A percentile compares a stretch with the other conserved stretches of the same genome.
Conservation (phyloP, 192 early-diverging fungal species). For the Backusella tarrabulga region DNA sequence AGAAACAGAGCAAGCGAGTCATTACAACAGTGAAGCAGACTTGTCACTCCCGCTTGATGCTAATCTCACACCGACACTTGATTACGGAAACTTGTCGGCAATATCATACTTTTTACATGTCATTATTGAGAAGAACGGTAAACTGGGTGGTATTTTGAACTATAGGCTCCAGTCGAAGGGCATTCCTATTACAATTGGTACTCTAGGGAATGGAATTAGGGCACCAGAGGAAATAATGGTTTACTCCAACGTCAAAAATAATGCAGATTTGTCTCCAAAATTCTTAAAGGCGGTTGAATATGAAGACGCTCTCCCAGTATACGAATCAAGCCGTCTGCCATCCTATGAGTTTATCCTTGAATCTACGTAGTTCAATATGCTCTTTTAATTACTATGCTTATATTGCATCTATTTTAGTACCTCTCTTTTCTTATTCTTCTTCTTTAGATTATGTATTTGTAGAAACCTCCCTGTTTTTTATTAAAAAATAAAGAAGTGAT, state of each 20-base stretch:
- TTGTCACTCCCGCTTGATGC: background rate
- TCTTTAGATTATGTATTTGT: background rate
- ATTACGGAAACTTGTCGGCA: constrained; percentile 8
- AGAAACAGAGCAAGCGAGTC: background rate
- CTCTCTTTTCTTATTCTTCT: background rate
- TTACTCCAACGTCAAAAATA: background rate
- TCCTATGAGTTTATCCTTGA: background rate
- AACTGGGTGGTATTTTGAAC: background rate
- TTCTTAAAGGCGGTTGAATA: constrained; percentile 10
- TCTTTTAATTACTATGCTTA: background rate
- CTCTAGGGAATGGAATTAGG: constrained; percentile 15
- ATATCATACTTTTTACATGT: constrained; percentile 2
- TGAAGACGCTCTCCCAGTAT: constrained; percentile 14
- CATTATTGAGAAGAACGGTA: background rate
- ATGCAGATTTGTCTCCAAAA: background rate
- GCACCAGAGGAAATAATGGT: constrained; percentile 11
- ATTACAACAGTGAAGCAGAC: background rate
- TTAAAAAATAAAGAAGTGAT: background rate
- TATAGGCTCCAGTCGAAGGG: background rate
- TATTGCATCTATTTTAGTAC: background rate
- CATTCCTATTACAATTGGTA: constrained; percentile 20
- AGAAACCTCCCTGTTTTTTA: too few relatives aligned
- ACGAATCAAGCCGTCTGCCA: constrained; percentile 6
- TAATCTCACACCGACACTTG: constrained; percentile 5
- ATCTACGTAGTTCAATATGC: background rate